A percentile compares a stretch with the other conserved stretches of the same genome.
Evolutionary conservation across 345 rosid species (phyloP).

Genomic region (Gossypium stocksii): DNA sequence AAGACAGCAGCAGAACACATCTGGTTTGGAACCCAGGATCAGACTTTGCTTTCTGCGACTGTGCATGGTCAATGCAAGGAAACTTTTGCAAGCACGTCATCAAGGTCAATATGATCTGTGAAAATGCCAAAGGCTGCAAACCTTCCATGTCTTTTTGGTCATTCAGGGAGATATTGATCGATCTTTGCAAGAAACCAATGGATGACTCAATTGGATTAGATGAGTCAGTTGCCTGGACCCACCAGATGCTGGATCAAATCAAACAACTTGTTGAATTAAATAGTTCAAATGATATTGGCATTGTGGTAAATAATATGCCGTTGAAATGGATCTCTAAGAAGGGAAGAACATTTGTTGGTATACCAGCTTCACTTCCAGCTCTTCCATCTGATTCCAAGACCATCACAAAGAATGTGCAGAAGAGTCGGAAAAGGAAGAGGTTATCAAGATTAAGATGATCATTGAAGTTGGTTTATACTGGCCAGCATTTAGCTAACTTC

Average conservation of each 20-base stretch:
- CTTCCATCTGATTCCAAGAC: slow-evolving; percentile 34
- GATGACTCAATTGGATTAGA: slow-evolving; percentile 73
- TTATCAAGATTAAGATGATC: slow-evolving; percentile 44
- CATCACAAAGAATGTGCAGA: slow-evolving; percentile 18
- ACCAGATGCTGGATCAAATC: slow-evolving; percentile 73
- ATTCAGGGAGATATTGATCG: slow-evolving; percentile 46
- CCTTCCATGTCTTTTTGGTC: slow-evolving; percentile 76
- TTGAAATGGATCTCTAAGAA: slow-evolving; percentile 76
- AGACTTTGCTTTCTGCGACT: slow-evolving; percentile 89
- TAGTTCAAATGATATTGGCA: slow-evolving; percentile 46
- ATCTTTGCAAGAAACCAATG: slow-evolving; percentile 58
- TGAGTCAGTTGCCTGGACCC: slow-evolving; percentile 68
- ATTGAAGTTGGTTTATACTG: slow-evolving; percentile 19
- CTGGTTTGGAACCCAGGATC: slow-evolving; percentile 89
- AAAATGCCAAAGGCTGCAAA: slow-evolving; percentile 35
- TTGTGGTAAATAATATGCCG: slow-evolving; percentile 59
- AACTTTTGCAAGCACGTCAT: slow-evolving; percentile 93
- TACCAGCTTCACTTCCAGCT: slow-evolving; percentile 53
- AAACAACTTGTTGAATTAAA: slow-evolving; percentile 66
- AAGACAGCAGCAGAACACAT: slow-evolving; percentile 39
- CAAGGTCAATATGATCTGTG: slow-evolving; percentile 70
- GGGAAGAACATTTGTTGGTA: slow-evolving; percentile 66
- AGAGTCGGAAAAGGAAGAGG: slow-evolving; percentile 44
- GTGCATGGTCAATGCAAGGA: slow-evolving; percentile 90
- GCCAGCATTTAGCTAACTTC: neutral